phyloP scores from a whole-genome alignment of 257 asterid genomes.

The Striga asiatica region DNA sequence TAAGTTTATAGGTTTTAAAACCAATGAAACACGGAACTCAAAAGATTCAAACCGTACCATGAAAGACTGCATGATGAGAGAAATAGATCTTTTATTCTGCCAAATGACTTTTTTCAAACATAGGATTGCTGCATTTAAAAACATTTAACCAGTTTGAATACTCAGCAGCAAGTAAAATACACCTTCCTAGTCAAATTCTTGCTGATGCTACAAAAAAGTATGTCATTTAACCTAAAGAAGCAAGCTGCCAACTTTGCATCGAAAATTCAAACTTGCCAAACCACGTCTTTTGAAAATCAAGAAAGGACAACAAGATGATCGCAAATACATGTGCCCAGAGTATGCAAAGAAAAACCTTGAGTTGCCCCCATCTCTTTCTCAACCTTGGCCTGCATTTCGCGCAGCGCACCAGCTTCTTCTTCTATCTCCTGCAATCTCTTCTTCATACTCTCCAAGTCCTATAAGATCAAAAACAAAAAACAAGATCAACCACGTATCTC shows the following conservation, averaged over 20 bases:
- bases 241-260: too few relatives aligned
- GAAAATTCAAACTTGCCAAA: not conserved
- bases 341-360: conserved; percentile 30
- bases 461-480: conserved; percentile 11
- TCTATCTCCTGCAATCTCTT: conserved; percentile 71
- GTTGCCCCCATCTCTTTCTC: conserved; percentile 61
- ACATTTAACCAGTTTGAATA: conserved; percentile 2
- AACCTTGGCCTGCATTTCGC: conserved; percentile 72
- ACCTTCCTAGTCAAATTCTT: not conserved
- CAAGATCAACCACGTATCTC: too few relatives aligned
- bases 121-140: too few relatives aligned
- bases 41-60: not conserved
- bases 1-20: not conserved
- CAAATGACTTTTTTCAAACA: too few relatives aligned
- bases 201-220: not conserved
- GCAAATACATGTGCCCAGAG: not conserved
- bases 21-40: not conserved
- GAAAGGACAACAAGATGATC: not conserved
- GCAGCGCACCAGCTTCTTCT: conserved; percentile 81
- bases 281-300: not conserved
- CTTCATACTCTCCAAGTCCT: conserved; percentile 75
- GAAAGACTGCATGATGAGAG: not conserved
- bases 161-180: not conserved
- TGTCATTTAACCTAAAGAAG: not conserved
- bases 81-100: too few relatives aligned